Evolutionary conservation across 2,329 filamentous ascomycete genomes (phyloP), one percentile per base, ranked within the genome.

Genomic region (Sclerotinia subarctica): DNA sequence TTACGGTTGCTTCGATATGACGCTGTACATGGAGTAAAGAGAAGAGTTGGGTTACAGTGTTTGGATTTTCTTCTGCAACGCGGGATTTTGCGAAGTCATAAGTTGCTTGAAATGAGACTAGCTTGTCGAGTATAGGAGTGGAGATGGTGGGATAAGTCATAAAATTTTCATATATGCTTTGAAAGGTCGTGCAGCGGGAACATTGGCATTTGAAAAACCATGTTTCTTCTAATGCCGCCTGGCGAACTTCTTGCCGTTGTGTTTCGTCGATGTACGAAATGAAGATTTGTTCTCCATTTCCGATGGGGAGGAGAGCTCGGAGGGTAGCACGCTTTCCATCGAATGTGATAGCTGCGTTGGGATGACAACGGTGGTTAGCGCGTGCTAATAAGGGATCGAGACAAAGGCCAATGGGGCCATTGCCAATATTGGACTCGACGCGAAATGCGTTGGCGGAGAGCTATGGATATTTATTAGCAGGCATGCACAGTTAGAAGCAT

Each of bases 361-460:
- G 87, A 2, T 83, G 75, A 70, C 87, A 90, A 0, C 86, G 86
- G 74, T 90, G 87, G 70, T 90, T 89, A 29, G 82, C 81, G 82
- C 88, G 86, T 68, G 75, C 72, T 17, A 77, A 53, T 2, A 67
- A 81, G 0, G 84, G 80, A 70, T 88, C 84, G 49, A 89, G 77
- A 70, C 86, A 88, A 42, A 87, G 79, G 32, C 85, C 86, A 1
- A 82, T 79, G 66, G 83, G 79, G 1, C 81, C 83, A 10, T 83
- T 76, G 72, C 88, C 85, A 2, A 78, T 76, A 64, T 88, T 85
- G 35, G 80, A 79, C n/a, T 67, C 65, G 64, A 84, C 79, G 73
- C 86, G 85, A 74, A 89, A 89, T 5, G 85, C 81, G 76, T 90
- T 90, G 49, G 86, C 86, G 74, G 86, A 82, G 69, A 88, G 82